Base-by-base conservation (phyloP, 2,329 filamentous ascomycete species). In the Biscogniauxia marginata region DNA sequence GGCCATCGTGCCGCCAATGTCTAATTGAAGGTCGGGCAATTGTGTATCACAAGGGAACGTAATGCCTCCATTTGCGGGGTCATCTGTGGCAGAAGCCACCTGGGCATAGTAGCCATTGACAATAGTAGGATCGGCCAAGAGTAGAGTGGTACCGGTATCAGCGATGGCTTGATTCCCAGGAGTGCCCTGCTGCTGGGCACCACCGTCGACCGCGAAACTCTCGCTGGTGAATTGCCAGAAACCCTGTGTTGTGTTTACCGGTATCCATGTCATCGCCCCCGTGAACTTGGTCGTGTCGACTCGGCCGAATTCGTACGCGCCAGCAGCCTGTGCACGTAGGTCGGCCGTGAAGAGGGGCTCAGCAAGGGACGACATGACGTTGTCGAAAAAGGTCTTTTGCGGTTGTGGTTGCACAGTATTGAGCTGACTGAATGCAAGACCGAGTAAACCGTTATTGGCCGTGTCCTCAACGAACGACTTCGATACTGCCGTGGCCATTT, bases 91-190 rank as follows among this genome's bases (percentile, higher is more conserved):
- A 13, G 77, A 78, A 1, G 67, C 61, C 7, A 84, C 74, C 47
- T 77, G 70, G 24, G 70, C 63, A 66, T 82, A 84, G 70, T 84
- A 84, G 3, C 67, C 74, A 3, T 77, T 65, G 48, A 79, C 77
- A 46, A 86, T 76, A 22, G 72, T 67, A 24, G 78, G 71, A 65
- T 85, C 81, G 56, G 85, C 80, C 34, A 89, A 76, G 56, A 89
- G 75, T 52, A 88, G 79, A 0, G 84, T 86, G 23, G 86, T 88
- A 58, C 86, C 86, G 8, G 81, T 82, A 72, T 85, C 83, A 25
- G 78, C 74, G 54, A 84, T 79, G 39, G 77, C 75, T 70, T 82
- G 75, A 58, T 76, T 76, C 22, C 72, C 69, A 1, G 70, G 50
- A 7, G 70, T 68, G 2, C 66, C 66, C 49, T 52, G 21, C 66